Conservation (phyloP, 495 filamentous ascomycete genomes). For the Aspergillus cavernicola region DNA sequence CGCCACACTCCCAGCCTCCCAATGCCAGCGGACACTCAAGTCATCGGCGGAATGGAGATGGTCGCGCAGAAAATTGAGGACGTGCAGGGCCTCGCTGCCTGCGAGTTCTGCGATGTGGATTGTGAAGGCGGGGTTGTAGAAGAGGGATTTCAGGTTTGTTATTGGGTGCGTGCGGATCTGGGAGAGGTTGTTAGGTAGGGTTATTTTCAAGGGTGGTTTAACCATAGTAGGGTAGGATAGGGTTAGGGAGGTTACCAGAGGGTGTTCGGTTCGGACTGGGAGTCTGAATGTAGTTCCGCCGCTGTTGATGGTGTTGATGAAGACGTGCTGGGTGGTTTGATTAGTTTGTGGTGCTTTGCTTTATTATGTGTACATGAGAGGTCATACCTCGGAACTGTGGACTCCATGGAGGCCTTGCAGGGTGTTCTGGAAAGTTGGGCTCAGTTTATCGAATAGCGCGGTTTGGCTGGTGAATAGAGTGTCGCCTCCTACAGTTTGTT, state of each 20-base stretch:
- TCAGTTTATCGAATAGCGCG: slow-evolving; percentile 3
- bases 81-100: neutral
- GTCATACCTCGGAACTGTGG: slow-evolving; percentile 2
- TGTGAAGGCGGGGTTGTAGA: slow-evolving; percentile 6
- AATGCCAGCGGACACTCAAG: slow-evolving; percentile 3
- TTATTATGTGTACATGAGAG: neutral
- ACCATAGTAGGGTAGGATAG: neutral
- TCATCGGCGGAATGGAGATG: slow-evolving; percentile 3
- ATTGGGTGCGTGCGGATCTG: slow-evolving; percentile 5
- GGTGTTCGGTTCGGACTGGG: slow-evolving; percentile 4
- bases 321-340: neutral
- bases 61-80: slow-evolving; percentile 4
- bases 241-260: neutral
- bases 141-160: neutral
- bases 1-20: slow-evolving; percentile 5
- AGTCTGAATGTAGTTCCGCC: neutral
- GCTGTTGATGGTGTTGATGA: neutral
- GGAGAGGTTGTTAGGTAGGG: neutral
- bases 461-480: slow-evolving; percentile 3
- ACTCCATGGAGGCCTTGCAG: neutral
- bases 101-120: slow-evolving; percentile 4
- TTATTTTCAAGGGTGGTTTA: too few relatives aligned
- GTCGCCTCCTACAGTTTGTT: neutral
- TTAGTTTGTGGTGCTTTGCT: too few relatives aligned
- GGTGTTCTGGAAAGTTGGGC: neutral